Conservation (phyloP, 2,329 filamentous ascomycete species). For the Teratosphaeria nubilosa region DNA sequence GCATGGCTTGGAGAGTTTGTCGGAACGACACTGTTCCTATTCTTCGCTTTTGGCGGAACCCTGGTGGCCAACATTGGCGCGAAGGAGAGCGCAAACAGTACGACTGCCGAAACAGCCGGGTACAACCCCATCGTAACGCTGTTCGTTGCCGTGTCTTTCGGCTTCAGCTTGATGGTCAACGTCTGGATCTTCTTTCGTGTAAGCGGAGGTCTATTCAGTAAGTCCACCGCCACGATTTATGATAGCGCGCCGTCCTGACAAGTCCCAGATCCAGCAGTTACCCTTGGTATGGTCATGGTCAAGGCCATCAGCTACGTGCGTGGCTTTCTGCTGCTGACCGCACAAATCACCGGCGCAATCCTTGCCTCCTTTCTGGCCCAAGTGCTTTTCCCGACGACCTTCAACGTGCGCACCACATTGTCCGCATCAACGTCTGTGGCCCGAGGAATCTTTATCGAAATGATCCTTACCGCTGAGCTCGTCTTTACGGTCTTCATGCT, state of each 20-base stretch:
- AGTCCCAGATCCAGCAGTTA: conserved; percentile 28
- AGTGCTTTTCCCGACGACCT: conserved; percentile 47
- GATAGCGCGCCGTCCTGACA: neutral
- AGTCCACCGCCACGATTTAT: conserved; percentile 16
- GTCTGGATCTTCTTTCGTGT: conserved; percentile 27
- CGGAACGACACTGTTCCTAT: conserved; percentile 27
- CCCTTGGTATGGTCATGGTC: conserved; percentile 49
- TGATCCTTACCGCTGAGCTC: conserved; percentile 55
- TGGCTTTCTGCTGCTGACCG: conserved; percentile 42
- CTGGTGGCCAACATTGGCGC: conserved; percentile 13
- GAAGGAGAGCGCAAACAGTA: conserved; percentile 3
- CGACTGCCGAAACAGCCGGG: neutral
- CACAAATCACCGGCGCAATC: conserved; percentile 51
- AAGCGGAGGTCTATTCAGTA: conserved; percentile 21
- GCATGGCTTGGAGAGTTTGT: conserved; percentile 23
- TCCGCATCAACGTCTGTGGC: conserved; percentile 40
- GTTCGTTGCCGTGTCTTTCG: conserved; percentile 27
- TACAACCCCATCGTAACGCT: neutral
- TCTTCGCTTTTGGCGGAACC: conserved; percentile 23
- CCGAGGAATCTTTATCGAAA: conserved; percentile 57
- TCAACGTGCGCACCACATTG: conserved; percentile 49
- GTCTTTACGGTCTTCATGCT: conserved; percentile 59
- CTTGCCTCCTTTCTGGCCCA: conserved; percentile 48
- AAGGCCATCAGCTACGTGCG: conserved; percentile 47
- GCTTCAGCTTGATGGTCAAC: conserved; percentile 28